Evolutionary conservation across 2,329 filamentous ascomycete species (phyloP).

Genomic region (Conoideocrella luteorostrata): DNA sequence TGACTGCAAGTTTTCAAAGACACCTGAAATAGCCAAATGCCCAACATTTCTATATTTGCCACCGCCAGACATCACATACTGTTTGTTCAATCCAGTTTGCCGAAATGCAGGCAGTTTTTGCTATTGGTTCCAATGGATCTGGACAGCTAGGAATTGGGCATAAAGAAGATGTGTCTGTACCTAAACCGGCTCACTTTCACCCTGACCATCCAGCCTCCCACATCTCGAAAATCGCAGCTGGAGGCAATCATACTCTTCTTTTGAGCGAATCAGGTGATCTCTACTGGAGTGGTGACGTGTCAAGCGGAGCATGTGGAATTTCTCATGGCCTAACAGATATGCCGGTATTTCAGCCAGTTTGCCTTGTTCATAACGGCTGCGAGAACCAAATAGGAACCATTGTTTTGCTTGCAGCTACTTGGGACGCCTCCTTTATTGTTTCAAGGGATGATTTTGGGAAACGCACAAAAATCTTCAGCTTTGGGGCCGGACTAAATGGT

Average conservation of each 20-base stretch:
- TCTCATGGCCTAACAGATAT: slow-evolving; percentile 18
- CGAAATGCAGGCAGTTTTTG: slow-evolving; percentile 49
- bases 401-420: slow-evolving; percentile 61
- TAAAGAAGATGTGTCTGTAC: slow-evolving; percentile 62
- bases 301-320: slow-evolving; percentile 49
- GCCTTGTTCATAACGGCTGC: slow-evolving; percentile 25
- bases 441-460: slow-evolving; percentile 35
- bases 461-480: slow-evolving; percentile 49
- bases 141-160: slow-evolving; percentile 69
- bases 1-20: no score
- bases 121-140: slow-evolving; percentile 71
- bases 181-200: slow-evolving; percentile 55
- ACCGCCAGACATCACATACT: no score
- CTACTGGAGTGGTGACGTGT: slow-evolving; percentile 58
- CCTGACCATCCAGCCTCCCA: slow-evolving; percentile 28
- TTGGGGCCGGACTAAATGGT: slow-evolving; percentile 63
- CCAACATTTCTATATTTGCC: no score
- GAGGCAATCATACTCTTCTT: slow-evolving; percentile 83
- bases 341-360: slow-evolving; percentile 33
- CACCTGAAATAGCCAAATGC: no score
- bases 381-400: slow-evolving; percentile 21
- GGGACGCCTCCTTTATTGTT: slow-evolving; percentile 66
- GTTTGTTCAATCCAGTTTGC: not conserved
- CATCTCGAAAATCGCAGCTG: slow-evolving; percentile 45
- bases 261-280: slow-evolving; percentile 53